phyloP scores from a whole-genome alignment of 768 basidiomycete species.

The Kwoniella sp. region DNA sequence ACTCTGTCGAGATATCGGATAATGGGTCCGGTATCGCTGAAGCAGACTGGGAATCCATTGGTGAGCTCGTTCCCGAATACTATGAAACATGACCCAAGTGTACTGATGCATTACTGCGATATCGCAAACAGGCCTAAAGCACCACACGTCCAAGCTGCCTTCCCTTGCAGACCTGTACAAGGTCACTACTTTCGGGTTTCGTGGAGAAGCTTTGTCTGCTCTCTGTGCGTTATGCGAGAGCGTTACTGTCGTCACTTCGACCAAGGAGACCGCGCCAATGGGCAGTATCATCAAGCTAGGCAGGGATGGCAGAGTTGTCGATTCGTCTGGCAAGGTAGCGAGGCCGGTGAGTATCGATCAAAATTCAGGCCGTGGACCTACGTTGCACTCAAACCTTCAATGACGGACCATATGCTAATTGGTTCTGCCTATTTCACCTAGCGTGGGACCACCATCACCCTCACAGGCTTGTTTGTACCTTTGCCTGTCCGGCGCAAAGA shows the following conservation, averaged over 20 bases:
- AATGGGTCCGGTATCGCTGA: constrained; percentile 85
- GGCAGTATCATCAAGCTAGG: constrained; percentile 78
- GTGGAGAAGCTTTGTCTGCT: constrained; percentile 93
- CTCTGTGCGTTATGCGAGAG: constrained; percentile 78
- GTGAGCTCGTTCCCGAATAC: constrained; percentile 64
- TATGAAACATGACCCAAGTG: too few relatives aligned
- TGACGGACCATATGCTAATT: too few relatives aligned
- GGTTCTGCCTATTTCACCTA: constrained; percentile 54
- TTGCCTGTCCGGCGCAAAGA: constrained; percentile 92
- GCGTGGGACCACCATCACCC: constrained; percentile 80
- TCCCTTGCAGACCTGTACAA: constrained; percentile 71
- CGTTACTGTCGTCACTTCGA: constrained; percentile 74
- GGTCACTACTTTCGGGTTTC: constrained; percentile 85
- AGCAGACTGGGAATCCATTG: constrained; percentile 74
- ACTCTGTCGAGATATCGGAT: constrained; percentile 82
- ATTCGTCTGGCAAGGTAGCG: constrained; percentile 66
- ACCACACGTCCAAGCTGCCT: constrained; percentile 87
- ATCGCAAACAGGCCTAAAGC: constrained; percentile 70
- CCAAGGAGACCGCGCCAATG: constrained; percentile 69
- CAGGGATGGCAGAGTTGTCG: constrained; percentile 64
- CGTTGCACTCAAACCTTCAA: too few relatives aligned
- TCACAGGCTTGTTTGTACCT: constrained; percentile 73
- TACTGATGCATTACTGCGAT: too few relatives aligned
- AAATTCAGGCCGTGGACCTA: too few relatives aligned
- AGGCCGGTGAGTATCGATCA: constrained; percentile 64